Percentiles rank a stretch among this genome's conserved stretches.
These are phyloP conservation scores for Yarrowia yakushimensis DNA, from an alignment of 805 yeast genomes.

Conservation along the genomic window DNA sequence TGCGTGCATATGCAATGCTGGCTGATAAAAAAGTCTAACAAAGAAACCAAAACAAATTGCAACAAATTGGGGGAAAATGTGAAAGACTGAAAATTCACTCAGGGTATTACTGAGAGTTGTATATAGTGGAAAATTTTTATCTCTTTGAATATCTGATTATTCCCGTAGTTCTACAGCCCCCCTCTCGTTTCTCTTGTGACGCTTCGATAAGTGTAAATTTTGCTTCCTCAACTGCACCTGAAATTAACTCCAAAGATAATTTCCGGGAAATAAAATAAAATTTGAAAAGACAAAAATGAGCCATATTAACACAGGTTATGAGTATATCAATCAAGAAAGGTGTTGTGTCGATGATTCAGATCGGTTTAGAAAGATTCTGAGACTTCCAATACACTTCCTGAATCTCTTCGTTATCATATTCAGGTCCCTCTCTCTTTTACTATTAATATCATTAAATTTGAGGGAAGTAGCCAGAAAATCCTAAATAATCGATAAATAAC, in stretches of 20 bases:
- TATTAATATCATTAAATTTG: no score
- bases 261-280: neutral
- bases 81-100: neutral
- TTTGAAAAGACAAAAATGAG: no score
- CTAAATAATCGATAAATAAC: no score
- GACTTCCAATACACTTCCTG: no score
- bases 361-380: no score
- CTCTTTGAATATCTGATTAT: no score
- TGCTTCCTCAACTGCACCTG: neutral
- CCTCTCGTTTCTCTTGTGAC: neutral
- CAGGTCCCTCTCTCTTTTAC: no score
- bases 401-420: no score
- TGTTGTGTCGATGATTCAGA: no score
- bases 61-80: neutral
- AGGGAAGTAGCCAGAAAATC: no score
- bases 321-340: neutral
- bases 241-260: neutral
- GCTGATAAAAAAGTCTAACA: neutral
- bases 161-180: no score
- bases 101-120: neutral
- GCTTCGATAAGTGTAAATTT: constrained; percentile 9
- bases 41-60: no score
- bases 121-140: neutral
- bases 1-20: neutral
- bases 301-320: neutral